Percentiles rank a stretch among this genome's conserved stretches.
Evolutionary conservation across 441 rosid genomes (phyloP).

Genomic region (Corymbia calophylla): DNA sequence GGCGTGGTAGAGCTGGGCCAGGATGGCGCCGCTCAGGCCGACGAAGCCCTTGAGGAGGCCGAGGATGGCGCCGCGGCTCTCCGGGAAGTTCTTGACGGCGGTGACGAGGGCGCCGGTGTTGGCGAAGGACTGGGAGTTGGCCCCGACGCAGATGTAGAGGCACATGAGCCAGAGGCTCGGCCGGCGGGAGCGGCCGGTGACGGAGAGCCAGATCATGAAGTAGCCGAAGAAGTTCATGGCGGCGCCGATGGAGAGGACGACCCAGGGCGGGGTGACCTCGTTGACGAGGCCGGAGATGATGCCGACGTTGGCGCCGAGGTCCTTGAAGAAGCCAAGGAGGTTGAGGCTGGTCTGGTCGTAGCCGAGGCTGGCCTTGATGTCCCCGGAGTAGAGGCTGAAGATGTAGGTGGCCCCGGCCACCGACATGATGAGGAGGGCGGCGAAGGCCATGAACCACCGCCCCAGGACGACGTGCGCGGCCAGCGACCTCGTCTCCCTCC

Average conservation of each 20-base stretch:
- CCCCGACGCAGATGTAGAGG: conserved; percentile 3
- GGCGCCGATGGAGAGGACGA: conserved; percentile 3
- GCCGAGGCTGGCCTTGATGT: conserved; percentile 42
- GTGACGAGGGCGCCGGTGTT: conserved; percentile 9
- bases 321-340: conserved; percentile 5
- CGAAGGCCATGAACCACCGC: conserved; percentile 68
- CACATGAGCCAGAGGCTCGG: conserved; percentile 6
- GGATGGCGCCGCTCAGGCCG: conserved; percentile 7
- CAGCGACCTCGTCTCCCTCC: conserved; percentile 27
- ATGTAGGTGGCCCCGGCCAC: conserved; percentile 67
- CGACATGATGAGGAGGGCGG: conserved; percentile 45
- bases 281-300: conserved; percentile 2
- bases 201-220: conserved; percentile 9
- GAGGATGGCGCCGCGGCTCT: conserved; percentile 2
- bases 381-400: conserved; percentile 49
- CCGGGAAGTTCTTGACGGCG: conserved; percentile 2
- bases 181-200: background rate
- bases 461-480: conserved; percentile 27
- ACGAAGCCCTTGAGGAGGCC: conserved; percentile 7
- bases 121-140: conserved; percentile 6
- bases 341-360: conserved; percentile 35
- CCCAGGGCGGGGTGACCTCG: conserved; percentile 8
- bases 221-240: conserved; percentile 6
- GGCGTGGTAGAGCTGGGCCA: conserved; percentile 6
- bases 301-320: conserved; percentile 3